Evolutionary conservation across 139 green algal genomes (phyloP).

Genomic region (Chlamydomonas schloesseri): DNA sequence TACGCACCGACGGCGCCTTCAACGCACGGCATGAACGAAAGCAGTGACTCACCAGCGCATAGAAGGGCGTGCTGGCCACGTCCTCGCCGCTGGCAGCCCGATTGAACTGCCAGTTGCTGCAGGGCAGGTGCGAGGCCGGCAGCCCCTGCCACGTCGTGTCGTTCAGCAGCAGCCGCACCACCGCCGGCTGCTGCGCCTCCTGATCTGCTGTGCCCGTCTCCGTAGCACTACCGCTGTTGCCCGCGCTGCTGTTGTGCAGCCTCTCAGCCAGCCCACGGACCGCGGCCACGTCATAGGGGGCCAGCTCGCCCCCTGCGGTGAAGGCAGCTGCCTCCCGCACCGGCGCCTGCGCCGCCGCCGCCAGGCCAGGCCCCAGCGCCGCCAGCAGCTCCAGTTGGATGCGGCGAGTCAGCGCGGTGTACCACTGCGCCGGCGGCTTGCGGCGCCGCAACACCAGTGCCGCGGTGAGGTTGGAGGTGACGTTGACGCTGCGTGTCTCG

Average conservation of each 20-base stretch:
- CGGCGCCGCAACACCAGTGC: neutral
- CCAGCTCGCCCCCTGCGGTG: neutral
- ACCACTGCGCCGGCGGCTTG: neutral
- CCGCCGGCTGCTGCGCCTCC: no score
- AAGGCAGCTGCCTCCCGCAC: no score
- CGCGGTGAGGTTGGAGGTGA: neutral
- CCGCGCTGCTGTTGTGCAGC: no score
- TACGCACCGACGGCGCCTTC: no score
- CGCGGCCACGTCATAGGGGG: no score
- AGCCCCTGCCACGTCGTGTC: neutral
- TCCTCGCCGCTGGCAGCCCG: neutral
- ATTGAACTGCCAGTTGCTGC: neutral
- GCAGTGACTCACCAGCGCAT: neutral
- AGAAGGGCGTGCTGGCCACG: neutral
- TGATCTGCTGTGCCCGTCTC: no score
- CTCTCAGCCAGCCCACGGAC: no score
- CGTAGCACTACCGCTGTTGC: no score
- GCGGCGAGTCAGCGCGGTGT: neutral
- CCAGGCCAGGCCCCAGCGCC: no score
- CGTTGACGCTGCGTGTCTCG: neutral
- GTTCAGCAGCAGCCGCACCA: neutral
- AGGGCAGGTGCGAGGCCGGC: neutral
- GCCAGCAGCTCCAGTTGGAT: neutral
- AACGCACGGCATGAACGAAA: no score
- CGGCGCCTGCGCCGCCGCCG: no score